Conservation (phyloP, 2,329 filamentous ascomycete species). For the Mycocentrospora acerina region DNA sequence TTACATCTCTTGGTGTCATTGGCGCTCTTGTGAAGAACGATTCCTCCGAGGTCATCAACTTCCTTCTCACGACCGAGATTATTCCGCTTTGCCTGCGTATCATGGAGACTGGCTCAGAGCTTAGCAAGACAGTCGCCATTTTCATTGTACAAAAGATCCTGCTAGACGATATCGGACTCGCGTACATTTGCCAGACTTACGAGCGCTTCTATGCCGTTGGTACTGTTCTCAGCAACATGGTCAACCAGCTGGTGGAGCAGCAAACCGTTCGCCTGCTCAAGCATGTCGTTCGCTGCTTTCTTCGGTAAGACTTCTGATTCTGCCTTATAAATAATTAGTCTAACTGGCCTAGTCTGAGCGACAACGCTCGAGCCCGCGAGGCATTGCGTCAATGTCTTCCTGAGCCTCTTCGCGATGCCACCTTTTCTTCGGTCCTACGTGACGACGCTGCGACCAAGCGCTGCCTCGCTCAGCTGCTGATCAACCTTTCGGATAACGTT, state of each 20-base stretch:
- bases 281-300: slow-evolving; percentile 95
- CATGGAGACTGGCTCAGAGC: slow-evolving; percentile 97
- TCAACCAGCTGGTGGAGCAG: slow-evolving; percentile 93
- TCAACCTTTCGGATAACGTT: slow-evolving; percentile 92
- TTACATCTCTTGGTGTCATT: slow-evolving; percentile 95
- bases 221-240: slow-evolving; percentile 98
- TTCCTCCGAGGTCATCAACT: slow-evolving; percentile 98
- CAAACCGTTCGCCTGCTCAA: slow-evolving; percentile 95
- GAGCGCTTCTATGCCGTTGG: slow-evolving; percentile 98
- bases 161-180: slow-evolving; percentile 91
- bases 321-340: slow-evolving; percentile 1
- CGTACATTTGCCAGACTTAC: slow-evolving; percentile 98
- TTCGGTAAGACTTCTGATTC: slow-evolving; percentile 65
- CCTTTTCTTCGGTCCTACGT: slow-evolving; percentile 92
- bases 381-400: slow-evolving; percentile 94
- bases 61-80: slow-evolving; percentile 96
- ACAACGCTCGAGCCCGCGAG: slow-evolving; percentile 93
- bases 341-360: slow-evolving; percentile 69
- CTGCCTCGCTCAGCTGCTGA: slow-evolving; percentile 92
- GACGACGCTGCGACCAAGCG: slow-evolving; percentile 98
- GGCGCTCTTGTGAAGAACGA: slow-evolving; percentile 98
- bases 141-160: slow-evolving; percentile 99
- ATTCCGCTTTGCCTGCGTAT: slow-evolving; percentile 96
- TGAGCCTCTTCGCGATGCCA: slow-evolving; percentile 96
- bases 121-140: slow-evolving; percentile 98